Conservation (phyloP, 768 basidiomycete species). For the Amanita muscaria region DNA sequence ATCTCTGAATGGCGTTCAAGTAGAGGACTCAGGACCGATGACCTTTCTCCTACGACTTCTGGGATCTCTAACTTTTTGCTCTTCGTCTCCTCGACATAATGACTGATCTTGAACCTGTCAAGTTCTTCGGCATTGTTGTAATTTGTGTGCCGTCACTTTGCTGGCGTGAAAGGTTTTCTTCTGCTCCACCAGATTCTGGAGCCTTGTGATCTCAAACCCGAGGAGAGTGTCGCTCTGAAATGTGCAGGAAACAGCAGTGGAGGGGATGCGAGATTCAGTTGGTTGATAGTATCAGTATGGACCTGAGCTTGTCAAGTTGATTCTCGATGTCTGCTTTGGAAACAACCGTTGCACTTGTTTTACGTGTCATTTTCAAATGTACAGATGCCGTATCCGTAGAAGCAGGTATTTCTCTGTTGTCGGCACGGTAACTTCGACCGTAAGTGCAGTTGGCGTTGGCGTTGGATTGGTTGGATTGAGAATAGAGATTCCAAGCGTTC, state of each 20-base stretch:
- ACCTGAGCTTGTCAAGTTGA: neutral
- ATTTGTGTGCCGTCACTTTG: neutral
- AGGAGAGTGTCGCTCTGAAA: neutral
- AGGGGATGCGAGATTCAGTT: neutral
- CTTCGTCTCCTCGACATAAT: neutral
- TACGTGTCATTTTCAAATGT: too few species aligned
- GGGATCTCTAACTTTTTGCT: neutral
- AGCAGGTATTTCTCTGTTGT: too few species aligned
- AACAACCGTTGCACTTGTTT: too few species aligned
- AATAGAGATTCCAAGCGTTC: too few species aligned
- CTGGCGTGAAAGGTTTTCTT: neutral
- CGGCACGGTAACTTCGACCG: too few species aligned
- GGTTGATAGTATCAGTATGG: neutral
- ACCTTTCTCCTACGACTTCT: neutral
- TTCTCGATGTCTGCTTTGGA: too few species aligned
- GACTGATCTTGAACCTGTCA: neutral
- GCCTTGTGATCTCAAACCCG: neutral
- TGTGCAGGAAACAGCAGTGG: neutral
- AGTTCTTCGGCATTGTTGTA: neutral
- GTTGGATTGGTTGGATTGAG: too few species aligned
- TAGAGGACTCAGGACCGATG: slow-evolving; percentile 1
- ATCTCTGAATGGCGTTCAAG: neutral
- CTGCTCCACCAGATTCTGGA: neutral
- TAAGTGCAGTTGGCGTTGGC: too few species aligned
- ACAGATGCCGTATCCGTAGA: too few species aligned